Evolutionary conservation across 768 basidiomycete genomes (phyloP), one percentile per base, ranked within the genome.

Genomic region (Leucosporidium creatinivorum): DNA sequence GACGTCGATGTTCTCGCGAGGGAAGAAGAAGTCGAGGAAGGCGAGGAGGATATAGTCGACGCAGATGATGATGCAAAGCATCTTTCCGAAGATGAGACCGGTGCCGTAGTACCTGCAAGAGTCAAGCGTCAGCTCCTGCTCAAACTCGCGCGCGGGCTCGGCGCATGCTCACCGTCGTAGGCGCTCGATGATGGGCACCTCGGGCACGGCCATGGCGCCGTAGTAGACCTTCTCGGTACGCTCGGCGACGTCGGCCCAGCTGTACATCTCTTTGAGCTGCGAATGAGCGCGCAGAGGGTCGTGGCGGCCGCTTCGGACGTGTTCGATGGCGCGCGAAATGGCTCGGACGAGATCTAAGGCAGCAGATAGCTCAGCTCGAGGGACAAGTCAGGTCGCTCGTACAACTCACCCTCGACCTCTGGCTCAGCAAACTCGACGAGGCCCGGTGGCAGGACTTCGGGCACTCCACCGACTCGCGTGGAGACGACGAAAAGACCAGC

Each of bases 401-500:
- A n/a, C 3, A 78, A 78, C 84, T 39, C 61, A 93, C 94, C 94
- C 72, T 96, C 91, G 78, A 91, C 92, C 51, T 97, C 89, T 0
- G 94, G 92, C 63, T 86, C 85, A 0, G 93, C 91, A 75, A 98
- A 96, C 59, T 89, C 91, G 67, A 98, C 92, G 89, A 97, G 89
- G 73, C 94, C 91, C 66, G 86, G 81, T 0, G 96, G 96, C 19
- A 99, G 80, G 63, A 98, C 89, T 77, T 98, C 96, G 0, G 94
- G 91, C 0, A 97, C 90, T 1, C 96, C 96, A 0, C 96, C 96
- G 0, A 97, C 94, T 54, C 86, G 85, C 0, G 96, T 98, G 51
- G 87, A 87, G 58, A 98, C 94, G 59, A 97, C 88, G 75, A 94
- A 94, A 21, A 97, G 82, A 1, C 96, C 94, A 0, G 91, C 86